Evolutionary conservation across 2,329 filamentous ascomycete genomes (phyloP), one percentile per base, ranked within the genome.

Genomic region (Apiospora arundinis): DNA sequence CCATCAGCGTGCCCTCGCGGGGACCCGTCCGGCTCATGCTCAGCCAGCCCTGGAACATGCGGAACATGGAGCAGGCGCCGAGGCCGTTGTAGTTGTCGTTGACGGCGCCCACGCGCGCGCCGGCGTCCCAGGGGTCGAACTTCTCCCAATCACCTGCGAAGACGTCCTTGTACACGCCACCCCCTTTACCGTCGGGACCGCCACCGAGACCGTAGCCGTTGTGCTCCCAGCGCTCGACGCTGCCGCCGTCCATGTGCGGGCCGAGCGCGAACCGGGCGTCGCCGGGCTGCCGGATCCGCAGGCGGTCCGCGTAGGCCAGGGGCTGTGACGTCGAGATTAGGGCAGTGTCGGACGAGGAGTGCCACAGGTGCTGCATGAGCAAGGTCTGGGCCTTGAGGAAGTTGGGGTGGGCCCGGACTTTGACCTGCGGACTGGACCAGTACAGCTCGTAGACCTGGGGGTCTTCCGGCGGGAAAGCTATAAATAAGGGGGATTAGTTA

Each of bases 21-120:
- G 93, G 93, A 0, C 87, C 90, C 0, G 90, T 92, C n/a, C 85
- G 83, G 71, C 92, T 94, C 87, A 98, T 92, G 72, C 89, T 89
- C 69, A 98, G 81, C 95, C 95, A 98, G 23, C 94, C 95, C 82
- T 98, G 95, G 80, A 93, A 95, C 87, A 94, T 92, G 49, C 95
- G 89, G 82, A 97, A 95, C 85, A 95, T 94, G 65, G 88, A 92
- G 82, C 94, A 97, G 0, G 93, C 91, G 0, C 95, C 95, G 0
- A 94, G 87, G 0, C 95, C 94, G 68, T 93, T 87, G 79, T 98
- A 96, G 45, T 95, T 83, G 80, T 97, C 92, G 72, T 89, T 91
- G 2, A 90, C 87, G 3, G 92, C 93, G 0, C 83, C 81, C 0
- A 95, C 85, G 4, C 95, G 88, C 8, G 89, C 88, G 74, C 88